phyloP scores from a whole-genome alignment of 2,329 filamentous ascomycete genomes.

The Aureobasidium vineae region DNA sequence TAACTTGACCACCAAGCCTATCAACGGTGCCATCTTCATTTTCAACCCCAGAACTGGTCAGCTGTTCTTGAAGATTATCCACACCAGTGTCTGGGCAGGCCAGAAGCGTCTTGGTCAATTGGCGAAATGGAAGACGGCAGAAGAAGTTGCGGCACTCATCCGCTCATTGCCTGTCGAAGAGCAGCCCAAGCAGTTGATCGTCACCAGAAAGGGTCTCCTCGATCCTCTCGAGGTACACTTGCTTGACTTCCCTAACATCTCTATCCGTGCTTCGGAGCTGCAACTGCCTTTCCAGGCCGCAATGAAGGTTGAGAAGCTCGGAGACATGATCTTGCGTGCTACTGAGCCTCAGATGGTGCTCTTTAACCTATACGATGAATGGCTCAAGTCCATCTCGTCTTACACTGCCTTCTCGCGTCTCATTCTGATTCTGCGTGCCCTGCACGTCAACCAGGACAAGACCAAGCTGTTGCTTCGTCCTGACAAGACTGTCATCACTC shows the following conservation, averaged over 20 bases:
- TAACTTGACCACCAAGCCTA: constrained; percentile 97
- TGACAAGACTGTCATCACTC: constrained; percentile 97
- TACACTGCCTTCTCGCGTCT: constrained; percentile 98
- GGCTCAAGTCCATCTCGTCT: constrained; percentile 96
- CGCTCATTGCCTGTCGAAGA: constrained; percentile 94
- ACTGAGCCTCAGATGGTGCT: constrained; percentile 99
- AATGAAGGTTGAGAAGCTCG: constrained; percentile 99
- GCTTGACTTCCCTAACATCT: constrained; percentile 98
- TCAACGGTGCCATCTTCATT: constrained; percentile 99
- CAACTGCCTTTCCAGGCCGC: constrained; percentile 98
- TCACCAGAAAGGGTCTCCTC: constrained; percentile 93
- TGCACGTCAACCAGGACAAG: constrained; percentile 98
- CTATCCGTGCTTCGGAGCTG: constrained; percentile 93
- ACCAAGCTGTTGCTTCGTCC: constrained; percentile 92
- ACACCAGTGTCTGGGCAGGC: constrained; percentile 98
- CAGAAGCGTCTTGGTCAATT: constrained; percentile 98
- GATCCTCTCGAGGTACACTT: constrained; percentile 97
- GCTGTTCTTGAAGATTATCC: constrained; percentile 98
- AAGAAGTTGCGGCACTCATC: constrained; percentile 98
- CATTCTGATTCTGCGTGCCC: constrained; percentile 85
- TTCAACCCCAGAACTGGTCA: constrained; percentile 99
- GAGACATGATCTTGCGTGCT: constrained; percentile 96
- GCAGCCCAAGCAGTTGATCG: constrained; percentile 97
- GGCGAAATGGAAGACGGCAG: constrained; percentile 99
- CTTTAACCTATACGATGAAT: constrained; percentile 98